Conservation (phyloP, 2,329 filamentous ascomycete genomes). For the Diaporthe ilicicola region DNA sequence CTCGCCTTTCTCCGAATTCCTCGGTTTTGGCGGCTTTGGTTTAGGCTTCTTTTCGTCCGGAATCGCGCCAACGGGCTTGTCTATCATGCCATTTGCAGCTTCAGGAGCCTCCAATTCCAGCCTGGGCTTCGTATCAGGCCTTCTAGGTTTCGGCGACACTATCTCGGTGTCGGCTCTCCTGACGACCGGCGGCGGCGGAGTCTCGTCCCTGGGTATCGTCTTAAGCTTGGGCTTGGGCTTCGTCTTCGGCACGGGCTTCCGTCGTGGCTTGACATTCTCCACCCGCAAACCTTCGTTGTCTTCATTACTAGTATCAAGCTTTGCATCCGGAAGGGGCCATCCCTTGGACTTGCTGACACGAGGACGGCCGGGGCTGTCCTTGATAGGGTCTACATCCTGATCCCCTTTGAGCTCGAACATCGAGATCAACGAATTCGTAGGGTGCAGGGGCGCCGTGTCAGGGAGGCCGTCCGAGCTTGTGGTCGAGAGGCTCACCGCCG, state of each 20-base stretch:
- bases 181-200: slow-evolving; percentile 35
- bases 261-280: slow-evolving; percentile 5
- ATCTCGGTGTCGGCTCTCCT: slow-evolving; percentile 38
- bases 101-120: slow-evolving; percentile 44
- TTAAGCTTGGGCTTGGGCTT: slow-evolving; percentile 36
- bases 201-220: slow-evolving; percentile 11
- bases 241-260: slow-evolving; percentile 26
- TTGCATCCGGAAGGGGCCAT: slow-evolving; percentile 38
- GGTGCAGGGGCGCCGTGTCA: slow-evolving; percentile 67
- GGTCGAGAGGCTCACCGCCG: slow-evolving; percentile 41
- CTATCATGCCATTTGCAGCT: not conserved
- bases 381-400: slow-evolving; percentile 43
- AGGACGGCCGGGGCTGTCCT: slow-evolving; percentile 37
- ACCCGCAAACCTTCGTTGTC: slow-evolving; percentile 15
- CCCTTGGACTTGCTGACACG: slow-evolving; percentile 34
- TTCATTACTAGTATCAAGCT: not conserved
- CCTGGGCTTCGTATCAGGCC: slow-evolving; percentile 41
- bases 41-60: not conserved
- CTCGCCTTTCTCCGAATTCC: not conserved
- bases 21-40: slow-evolving; percentile 11
- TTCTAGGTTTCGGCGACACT: slow-evolving; percentile 45
- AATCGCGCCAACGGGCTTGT: not conserved
- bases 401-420: slow-evolving; percentile 68
- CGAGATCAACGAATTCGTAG: slow-evolving; percentile 71
- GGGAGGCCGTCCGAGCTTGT: slow-evolving; percentile 46